Conservation (phyloP, 371 early-diverging fungal genomes). For the Lichtheimia corymbifera region DNA sequence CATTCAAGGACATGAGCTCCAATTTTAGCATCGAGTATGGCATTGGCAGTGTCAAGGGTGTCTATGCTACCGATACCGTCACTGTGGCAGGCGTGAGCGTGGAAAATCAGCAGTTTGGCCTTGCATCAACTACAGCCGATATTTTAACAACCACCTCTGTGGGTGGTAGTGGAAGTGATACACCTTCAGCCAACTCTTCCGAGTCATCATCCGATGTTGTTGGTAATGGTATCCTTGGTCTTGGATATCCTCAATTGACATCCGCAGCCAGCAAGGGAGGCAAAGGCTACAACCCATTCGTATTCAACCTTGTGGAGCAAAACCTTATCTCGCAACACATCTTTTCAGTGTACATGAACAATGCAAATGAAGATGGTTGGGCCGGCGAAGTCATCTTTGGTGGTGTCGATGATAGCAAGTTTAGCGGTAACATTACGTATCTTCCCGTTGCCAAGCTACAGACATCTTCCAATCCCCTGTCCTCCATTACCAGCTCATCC, state of each 20-base stretch:
- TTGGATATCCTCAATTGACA: slow-evolving; percentile 41
- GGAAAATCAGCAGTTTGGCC: slow-evolving; percentile 39
- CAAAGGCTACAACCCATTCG: slow-evolving; percentile 34
- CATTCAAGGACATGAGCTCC: slow-evolving; percentile 24
- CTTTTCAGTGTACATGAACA: slow-evolving; percentile 43
- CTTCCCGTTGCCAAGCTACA: slow-evolving; percentile 23
- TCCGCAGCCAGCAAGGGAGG: slow-evolving; percentile 24
- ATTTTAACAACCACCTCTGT: slow-evolving; percentile 35
- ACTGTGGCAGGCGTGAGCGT: slow-evolving; percentile 34
- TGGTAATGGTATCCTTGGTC: slow-evolving; percentile 44
- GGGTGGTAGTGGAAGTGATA: slow-evolving; percentile 16
- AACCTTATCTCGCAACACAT: slow-evolving; percentile 33
- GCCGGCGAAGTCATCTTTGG: slow-evolving; percentile 62
- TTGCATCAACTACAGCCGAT: slow-evolving; percentile 27
- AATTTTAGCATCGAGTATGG: slow-evolving; percentile 35
- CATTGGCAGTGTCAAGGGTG: slow-evolving; percentile 43
- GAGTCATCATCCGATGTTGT: neutral
- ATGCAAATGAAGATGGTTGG: slow-evolving; percentile 24
- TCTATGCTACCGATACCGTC: slow-evolving; percentile 41
- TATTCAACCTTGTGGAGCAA: slow-evolving; percentile 37
- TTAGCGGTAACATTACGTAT: slow-evolving; percentile 52
- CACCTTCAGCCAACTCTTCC: slow-evolving; percentile 4
- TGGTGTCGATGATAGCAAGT: slow-evolving; percentile 56
- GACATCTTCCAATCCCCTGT: slow-evolving; percentile 6
- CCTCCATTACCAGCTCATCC: neutral